Evolutionary conservation across 139 green algal genomes (phyloP).

Genomic region (Tetradesmus lagerheimii): DNA sequence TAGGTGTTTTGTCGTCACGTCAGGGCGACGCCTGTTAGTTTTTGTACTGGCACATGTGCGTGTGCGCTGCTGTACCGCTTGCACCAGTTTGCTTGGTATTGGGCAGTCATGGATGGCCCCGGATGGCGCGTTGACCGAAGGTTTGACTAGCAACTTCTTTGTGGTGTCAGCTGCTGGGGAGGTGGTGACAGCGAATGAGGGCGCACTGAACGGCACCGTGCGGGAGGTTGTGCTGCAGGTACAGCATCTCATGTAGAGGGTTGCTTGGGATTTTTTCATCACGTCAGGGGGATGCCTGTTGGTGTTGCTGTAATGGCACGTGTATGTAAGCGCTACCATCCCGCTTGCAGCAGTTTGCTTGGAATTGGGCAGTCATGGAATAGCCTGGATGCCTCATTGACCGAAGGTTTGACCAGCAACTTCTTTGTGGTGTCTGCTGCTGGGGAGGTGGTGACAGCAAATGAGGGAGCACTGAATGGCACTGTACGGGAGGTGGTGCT

Average conservation of each 20-base stretch:
- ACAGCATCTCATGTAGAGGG: no score
- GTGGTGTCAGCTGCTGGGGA: constrained; percentile 55
- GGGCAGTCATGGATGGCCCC: no score
- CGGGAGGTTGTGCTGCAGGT: constrained; percentile 62
- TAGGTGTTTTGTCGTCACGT: no score
- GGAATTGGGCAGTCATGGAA: no score
- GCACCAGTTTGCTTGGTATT: no score
- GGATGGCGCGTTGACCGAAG: constrained; percentile 61
- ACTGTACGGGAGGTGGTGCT: constrained; percentile 68
- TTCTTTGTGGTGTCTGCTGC: constrained; percentile 67
- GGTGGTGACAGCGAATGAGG: constrained; percentile 68
- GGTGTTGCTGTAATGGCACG: no score
- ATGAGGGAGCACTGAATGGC: constrained; percentile 67
- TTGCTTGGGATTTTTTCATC: no score
- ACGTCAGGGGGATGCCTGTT: no score
- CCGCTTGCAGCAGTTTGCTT: no score
- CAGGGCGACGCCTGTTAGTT: background rate
- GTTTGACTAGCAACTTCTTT: constrained; percentile 74
- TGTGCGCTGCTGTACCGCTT: no score
- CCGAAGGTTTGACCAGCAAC: constrained; percentile 68
- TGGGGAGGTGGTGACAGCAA: constrained; percentile 64
- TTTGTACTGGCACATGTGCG: background rate
- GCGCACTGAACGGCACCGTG: constrained; percentile 72
- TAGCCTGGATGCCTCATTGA: no score
- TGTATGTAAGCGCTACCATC: no score